These are phyloP conservation scores for Fusarium transvaalense DNA, from an alignment of 2,329 filamentous ascomycete genomes.

Conservation along the genomic window DNA sequence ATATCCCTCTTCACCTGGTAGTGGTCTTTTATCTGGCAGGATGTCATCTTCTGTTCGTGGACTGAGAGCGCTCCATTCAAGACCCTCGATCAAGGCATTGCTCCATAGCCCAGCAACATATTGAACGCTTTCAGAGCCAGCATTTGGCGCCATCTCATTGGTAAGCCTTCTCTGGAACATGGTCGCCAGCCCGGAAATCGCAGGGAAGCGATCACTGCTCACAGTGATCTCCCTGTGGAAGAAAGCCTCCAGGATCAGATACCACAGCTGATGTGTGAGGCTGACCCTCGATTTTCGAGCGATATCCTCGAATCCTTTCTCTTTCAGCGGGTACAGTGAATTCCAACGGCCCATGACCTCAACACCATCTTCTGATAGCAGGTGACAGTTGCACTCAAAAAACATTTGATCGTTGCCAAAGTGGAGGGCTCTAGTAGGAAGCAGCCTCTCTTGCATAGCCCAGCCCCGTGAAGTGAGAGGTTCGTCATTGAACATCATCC, in stretches of 20 bases:
- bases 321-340: background rate
- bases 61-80: background rate
- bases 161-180: background rate
- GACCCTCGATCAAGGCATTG: background rate
- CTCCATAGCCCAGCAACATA: constrained; percentile 14
- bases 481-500: background rate
- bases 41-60: rapidly evolving
- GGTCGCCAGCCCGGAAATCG: background rate
- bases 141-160: background rate
- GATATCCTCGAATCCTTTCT: background rate
- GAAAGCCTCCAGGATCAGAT: background rate
- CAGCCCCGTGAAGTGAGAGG: constrained; percentile 20
- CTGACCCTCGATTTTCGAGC: constrained; percentile 4
- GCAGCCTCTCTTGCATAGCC: constrained; percentile 24
- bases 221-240: background rate
- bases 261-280: background rate
- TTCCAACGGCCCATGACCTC: constrained; percentile 11
- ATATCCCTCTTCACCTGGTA: background rate
- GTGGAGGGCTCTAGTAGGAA: constrained; percentile 11
- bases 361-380: constrained; percentile 19
- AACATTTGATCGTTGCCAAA: constrained; percentile 21
- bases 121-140: background rate
- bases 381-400: constrained; percentile 25
- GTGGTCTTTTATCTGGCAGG: background rate
- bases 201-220: background rate